These are phyloP conservation scores for Ascochyta viciae-villosae DNA, from an alignment of 2,329 filamentous ascomycete species.

Conservation along the genomic window DNA sequence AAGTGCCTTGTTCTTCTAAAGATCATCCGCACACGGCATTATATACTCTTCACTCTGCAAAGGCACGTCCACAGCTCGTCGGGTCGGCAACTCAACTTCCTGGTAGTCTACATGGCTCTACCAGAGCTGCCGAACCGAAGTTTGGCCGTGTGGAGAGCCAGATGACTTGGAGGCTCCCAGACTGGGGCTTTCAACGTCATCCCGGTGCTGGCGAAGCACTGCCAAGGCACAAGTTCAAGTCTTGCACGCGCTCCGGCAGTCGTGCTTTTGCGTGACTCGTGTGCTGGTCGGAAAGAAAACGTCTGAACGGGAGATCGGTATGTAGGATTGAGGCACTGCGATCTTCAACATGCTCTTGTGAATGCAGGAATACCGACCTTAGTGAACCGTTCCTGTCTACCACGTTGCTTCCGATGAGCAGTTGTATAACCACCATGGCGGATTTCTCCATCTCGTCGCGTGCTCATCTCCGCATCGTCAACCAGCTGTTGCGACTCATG, in stretches of 20 bases:
- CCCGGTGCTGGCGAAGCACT: constrained; percentile 20
- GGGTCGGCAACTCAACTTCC: constrained; percentile 8
- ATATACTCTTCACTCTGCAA: constrained; percentile 24
- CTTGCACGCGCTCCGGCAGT: constrained; percentile 21
- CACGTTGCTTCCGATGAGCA: neutral
- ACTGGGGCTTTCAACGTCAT: constrained; percentile 26
- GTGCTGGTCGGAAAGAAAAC: neutral
- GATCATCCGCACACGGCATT: constrained; percentile 20
- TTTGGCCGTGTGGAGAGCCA: constrained; percentile 30
- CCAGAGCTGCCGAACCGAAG: constrained; percentile 26
- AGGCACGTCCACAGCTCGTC: constrained; percentile 9
- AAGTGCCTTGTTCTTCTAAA: constrained; percentile 18
- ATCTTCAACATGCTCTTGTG: neutral
- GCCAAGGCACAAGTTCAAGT: constrained; percentile 30
- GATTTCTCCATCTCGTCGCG: neutral
- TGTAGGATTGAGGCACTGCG: constrained; percentile 1
- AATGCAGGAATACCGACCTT: neutral
- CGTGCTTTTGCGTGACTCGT: constrained; percentile 7
- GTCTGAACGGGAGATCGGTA: neutral
- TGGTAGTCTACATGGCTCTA: constrained; percentile 2
- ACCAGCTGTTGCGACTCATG: constrained; percentile 9
- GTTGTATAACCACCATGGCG: neutral
- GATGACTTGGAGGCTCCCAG: constrained; percentile 6
- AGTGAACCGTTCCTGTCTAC: neutral
- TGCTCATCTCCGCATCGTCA: constrained; percentile 4